These are phyloP conservation scores for Erythrobasidium yunnanense DNA, from an alignment of 768 basidiomycete genomes.

Conservation along the genomic window DNA sequence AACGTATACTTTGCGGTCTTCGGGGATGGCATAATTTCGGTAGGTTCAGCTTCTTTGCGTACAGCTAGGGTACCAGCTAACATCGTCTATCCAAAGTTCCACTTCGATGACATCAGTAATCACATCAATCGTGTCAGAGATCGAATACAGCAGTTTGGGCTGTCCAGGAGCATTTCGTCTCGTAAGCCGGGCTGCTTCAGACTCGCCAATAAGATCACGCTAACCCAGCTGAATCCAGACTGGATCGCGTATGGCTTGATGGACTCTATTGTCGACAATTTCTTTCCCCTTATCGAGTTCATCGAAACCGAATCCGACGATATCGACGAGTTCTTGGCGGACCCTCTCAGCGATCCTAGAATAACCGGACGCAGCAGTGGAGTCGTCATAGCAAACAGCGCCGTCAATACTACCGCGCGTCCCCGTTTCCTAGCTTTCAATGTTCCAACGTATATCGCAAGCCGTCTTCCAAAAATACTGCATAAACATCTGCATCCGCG, in stretches of 20 bases:
- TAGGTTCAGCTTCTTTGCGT: slow-evolving; percentile 36
- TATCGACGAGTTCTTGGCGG: slow-evolving; percentile 59
- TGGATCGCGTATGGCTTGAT: slow-evolving; percentile 89
- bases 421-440: not conserved
- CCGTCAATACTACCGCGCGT: not conserved
- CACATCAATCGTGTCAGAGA: slow-evolving; percentile 67
- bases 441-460: not conserved
- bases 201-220: too few species aligned
- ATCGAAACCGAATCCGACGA: slow-evolving; percentile 69
- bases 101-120: slow-evolving; percentile 79
- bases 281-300: slow-evolving; percentile 70
- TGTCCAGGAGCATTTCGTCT: slow-evolving; percentile 58
- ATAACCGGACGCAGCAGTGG: not conserved
- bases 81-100: slow-evolving; percentile 52
- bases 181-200: slow-evolving; percentile 45
- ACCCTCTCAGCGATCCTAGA: slow-evolving; percentile 37
- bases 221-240: too few species aligned
- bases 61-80: not conserved
- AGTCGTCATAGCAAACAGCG: not conserved
- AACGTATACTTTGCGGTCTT: slow-evolving; percentile 86
- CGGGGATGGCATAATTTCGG: slow-evolving; percentile 61
- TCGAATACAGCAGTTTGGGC: slow-evolving; percentile 56
- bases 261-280: slow-evolving; percentile 87
- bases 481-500: too few species aligned
- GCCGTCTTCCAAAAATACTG: not conserved